Base-by-base conservation (phyloP, 345 rosid genomes). In the Geranium rotundifolium region DNA sequence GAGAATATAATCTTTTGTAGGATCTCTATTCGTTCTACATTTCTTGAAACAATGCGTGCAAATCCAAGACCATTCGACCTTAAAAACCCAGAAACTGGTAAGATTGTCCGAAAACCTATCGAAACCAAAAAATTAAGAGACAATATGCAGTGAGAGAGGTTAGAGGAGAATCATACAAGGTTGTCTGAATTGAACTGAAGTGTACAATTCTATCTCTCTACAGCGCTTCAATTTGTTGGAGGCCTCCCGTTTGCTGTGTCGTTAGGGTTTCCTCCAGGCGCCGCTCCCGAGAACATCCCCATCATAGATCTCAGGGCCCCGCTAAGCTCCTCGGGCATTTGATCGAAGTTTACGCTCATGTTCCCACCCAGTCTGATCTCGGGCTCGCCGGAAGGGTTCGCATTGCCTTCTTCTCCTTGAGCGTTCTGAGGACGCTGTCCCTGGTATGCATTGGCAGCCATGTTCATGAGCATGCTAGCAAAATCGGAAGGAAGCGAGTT, bases 291-390 rank as follows among this genome's bases (percentile, higher is more conserved):
- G 61, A 90, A 81, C 90, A 85, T 81, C 23, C 73, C 82, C 91
- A 90, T 87, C 76, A 84, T 55, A 17, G 90, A 83, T 68, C 82
- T 76, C 69, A 87, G 70, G 16, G 90, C 88, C 19, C 83, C 88
- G 0, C 79, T 71, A 19, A 90, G 30, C 37, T 87, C 90, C 55
- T 74, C 77, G 1, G 89, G 83, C 67, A 79, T 64, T 34, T 59
- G 72, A 58, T 76, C 81, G 0, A 84, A 60, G 61, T 77, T 75
- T 64, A 75, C 4, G 68, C 69, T 73, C 31, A 82, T 19, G 64
- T 75, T 84, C 41, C 79, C 85, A 15, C 76, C 85, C 0, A 69
- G 6, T 70, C 81, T 72, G 64, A 68, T 74, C 55, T 64, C 82
- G 34, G 83, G 75, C 39, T 64, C 84, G 2, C 66, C 76, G 0